Percentiles rank a stretch among this genome's conserved stretches.
Conservation (phyloP, 257 asterid genomes). For the Petunia axillaris region DNA sequence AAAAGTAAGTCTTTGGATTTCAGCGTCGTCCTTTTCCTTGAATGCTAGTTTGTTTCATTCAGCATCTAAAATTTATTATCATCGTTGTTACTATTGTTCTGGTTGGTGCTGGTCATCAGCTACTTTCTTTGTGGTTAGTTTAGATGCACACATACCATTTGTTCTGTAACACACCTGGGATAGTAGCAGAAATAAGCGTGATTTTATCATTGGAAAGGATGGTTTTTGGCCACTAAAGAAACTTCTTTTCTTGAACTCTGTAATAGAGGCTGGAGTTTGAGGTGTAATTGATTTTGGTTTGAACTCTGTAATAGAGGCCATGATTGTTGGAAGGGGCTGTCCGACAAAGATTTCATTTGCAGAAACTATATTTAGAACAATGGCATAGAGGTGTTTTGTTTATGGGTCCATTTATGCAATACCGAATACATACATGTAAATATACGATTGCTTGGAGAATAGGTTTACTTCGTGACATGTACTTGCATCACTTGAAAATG, state of each 20-base stretch:
- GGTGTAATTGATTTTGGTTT: neutral
- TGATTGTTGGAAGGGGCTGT: constrained; percentile 23
- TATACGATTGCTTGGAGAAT: neutral
- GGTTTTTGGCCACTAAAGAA: neutral
- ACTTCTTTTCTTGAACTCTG: neutral
- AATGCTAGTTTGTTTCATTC: neutral
- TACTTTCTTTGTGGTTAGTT: neutral
- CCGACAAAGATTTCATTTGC: constrained; percentile 4
- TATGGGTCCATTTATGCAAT: neutral
- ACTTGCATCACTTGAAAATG: constrained; percentile 9
- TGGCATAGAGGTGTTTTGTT: neutral
- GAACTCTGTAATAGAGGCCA: neutral
- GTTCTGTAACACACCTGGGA: neutral
- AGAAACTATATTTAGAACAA: neutral
- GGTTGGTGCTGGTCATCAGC: neutral
- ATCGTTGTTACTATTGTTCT: neutral
- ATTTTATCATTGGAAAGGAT: neutral
- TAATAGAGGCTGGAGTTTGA: constrained; percentile 14
- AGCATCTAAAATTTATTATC: neutral
- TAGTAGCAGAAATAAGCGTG: neutral
- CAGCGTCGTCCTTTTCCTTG: neutral
- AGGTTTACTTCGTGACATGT: neutral
- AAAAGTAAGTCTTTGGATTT: neutral
- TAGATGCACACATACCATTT: neutral
- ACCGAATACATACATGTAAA: neutral